Base-by-base conservation (phyloP, 331 rosid species). In the Pyracantha coccinea region DNA sequence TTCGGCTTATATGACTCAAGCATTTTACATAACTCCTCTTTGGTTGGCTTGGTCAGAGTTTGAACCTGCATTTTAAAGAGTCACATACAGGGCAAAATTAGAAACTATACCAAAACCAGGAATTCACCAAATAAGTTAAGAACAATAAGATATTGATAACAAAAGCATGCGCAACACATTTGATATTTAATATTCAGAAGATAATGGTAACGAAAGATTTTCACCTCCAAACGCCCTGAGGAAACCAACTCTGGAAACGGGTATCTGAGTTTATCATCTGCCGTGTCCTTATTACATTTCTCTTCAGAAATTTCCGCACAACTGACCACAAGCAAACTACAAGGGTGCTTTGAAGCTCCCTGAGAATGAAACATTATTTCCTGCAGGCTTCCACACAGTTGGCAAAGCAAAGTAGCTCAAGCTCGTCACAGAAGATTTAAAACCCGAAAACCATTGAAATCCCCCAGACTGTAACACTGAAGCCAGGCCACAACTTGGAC, bases 211-310 rank as follows among this genome's bases (percentile, higher is more conserved):
- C 47, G 47, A 73, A 23, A 17, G 67, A 63, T 70, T 5, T 8
- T 79, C 79, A 95, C 99, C 99, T 95, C 99, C 77, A 95, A 90
- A 68, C 98, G 98, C 61, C 99, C 98, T 0, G 94, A 84, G 54
- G 98, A 88, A 68, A 80, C 82, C 53, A 90, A 69, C 82, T 86
- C 97, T 4, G 96, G 99, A 50, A 90, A 86, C 11, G 96, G 99
- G 74, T 73, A 95, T 16, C 61, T 80, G 41, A 13, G 80, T 35
- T 75, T 82, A 78, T 83, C 73, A 65, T 66, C 86, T 4, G 71
- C 50, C 28, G 60, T 77, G 66, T 86, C 94, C 67, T 80, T 75
- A 58, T 58, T 72, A 67, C 53, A 71, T 41, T 89, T 88, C 7
- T 76, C 78, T 73, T 78, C 87, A 24, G 78, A 77, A 59, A 66